Base-by-base conservation (phyloP, 1,284 basidiomycete genomes). In the Microbotryum scabiosae region DNA sequence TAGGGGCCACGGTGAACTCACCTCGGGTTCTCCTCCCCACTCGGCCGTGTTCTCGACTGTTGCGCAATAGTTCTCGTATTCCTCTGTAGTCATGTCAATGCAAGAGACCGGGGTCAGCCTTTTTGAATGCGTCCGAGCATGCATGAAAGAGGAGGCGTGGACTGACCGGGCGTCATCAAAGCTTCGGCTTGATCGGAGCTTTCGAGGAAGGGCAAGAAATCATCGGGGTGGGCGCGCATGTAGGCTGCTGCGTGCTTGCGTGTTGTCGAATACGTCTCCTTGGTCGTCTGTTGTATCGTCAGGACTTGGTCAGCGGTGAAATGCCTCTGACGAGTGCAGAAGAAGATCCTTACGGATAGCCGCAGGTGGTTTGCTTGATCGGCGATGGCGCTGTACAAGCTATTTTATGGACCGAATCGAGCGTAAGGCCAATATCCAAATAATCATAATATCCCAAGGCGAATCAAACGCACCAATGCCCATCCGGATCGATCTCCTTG, bases 11-110 rank as follows among this genome's bases (percentile, higher is more conserved):
- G 73, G 50, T 5, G 68, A 56, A 71, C 79, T 62, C 49, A 82
- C 80, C 73, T 98, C 96, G 3, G 92, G 93, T 76, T 98, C 91
- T 45, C 96, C 96, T 51, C 96, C 96, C 96, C 96, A 98, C 41
- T 85, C 82, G 10, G 84, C 88, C 10, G 91, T 94, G 71, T 86
- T 81, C 54, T 85, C 84, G 23, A 99, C 85, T 12, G 82, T 80
- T 63, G 79, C 76, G 74, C 92, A 97, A 75, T 98, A 97, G 64
- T 79, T 77, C 54, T 82, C 75, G 70, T 88, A 96, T 72, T 87
- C 82, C 47, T 77, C 76, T 69, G 62, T 28, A 6, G 16, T 7
- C 41, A 18, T 41, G 0, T 41, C 36, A 12, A 41, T 41, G 36
- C 9, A 41, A 60, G 25, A 60, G 26, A 54, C n/a, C 36, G 46